phyloP scores from a whole-genome alignment of 2,329 filamentous ascomycete genomes.

The Cytospora piceae region DNA sequence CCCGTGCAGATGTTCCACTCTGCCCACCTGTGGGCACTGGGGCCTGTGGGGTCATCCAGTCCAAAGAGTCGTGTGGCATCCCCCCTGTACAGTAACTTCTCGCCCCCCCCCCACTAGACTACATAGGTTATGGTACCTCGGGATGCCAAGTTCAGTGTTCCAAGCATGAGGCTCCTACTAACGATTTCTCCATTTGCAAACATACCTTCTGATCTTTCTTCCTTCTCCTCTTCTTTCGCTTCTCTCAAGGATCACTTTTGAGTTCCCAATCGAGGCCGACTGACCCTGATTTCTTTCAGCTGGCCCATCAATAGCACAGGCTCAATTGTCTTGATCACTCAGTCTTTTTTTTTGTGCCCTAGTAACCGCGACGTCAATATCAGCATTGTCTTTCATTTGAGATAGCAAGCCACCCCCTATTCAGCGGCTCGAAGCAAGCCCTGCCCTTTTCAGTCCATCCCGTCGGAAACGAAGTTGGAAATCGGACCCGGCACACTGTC shows the following conservation, averaged over 20 bases:
- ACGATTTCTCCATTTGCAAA: conserved; percentile 20
- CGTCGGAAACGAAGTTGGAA: not conserved
- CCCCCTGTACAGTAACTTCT: not conserved
- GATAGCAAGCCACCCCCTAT: conserved; percentile 1
- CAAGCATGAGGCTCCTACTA: conserved; percentile 1
- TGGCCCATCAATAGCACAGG: not conserved
- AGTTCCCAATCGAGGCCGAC: not conserved
- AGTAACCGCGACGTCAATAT: not conserved
- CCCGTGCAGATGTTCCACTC: not conserved
- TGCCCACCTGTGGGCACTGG: not conserved
- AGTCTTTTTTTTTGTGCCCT: not conserved
- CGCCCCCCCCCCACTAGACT: no score
- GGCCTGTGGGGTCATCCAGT: not conserved
- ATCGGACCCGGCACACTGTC: conserved; percentile 1
- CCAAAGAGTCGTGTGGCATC: not conserved
- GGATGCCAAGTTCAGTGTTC: not conserved
- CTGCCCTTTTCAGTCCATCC: not conserved
- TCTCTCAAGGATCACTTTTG: not conserved
- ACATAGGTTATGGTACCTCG: not conserved
- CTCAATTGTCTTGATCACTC: not conserved
- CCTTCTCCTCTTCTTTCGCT: conserved; percentile 7
- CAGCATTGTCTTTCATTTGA: not conserved
- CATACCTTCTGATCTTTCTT: conserved; percentile 9
- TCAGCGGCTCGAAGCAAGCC: not conserved
- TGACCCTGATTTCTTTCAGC: not conserved